Evolutionary conservation across 495 filamentous ascomycete genomes (phyloP).

Genomic region (Hypoxylon rickii): DNA sequence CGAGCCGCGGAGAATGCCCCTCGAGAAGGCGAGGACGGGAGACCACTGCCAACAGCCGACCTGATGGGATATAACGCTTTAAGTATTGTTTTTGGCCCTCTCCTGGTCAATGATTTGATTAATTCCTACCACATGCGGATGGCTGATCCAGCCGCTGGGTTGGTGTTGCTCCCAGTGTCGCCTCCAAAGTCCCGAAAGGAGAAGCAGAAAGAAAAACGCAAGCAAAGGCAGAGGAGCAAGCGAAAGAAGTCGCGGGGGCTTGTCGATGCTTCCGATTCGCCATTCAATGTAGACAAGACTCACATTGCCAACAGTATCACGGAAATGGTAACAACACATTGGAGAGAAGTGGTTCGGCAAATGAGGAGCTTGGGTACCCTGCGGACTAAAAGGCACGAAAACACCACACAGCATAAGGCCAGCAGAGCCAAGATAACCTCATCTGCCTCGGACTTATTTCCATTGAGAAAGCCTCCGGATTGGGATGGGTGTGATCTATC

Average conservation of each 20-base stretch:
- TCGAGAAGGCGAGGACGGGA: constrained; percentile 52
- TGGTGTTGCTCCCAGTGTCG: constrained; percentile 44
- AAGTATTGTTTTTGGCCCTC: constrained; percentile 67
- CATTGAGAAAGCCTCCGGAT: constrained; percentile 34
- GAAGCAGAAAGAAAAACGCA: constrained; percentile 32
- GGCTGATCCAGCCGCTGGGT: constrained; percentile 41
- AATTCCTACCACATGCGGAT: constrained; percentile 47
- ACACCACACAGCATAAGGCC: background rate
- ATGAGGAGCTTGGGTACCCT: constrained; percentile 47
- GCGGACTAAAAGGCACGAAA: constrained; percentile 25
- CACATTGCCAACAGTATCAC: constrained; percentile 58
- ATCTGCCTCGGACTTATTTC: constrained; percentile 39
- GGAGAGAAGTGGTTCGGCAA: constrained; percentile 62
- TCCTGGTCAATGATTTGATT: constrained; percentile 63
- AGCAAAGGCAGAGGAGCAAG: constrained; percentile 9
- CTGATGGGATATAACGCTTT: constrained; percentile 67
- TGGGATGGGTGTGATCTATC: constrained; percentile 29
- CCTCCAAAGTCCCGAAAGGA: constrained; percentile 45
- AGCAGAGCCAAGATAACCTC: constrained; percentile 10
- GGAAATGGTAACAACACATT: constrained; percentile 63
- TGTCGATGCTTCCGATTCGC: constrained; percentile 6
- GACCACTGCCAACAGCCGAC: constrained; percentile 51
- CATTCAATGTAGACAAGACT: constrained; percentile 49
- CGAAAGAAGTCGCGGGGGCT: constrained; percentile 9
- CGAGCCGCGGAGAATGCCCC: constrained; percentile 53